Conservation (phyloP, 2,329 filamentous ascomycete genomes). For the Penicillium sp. region DNA sequence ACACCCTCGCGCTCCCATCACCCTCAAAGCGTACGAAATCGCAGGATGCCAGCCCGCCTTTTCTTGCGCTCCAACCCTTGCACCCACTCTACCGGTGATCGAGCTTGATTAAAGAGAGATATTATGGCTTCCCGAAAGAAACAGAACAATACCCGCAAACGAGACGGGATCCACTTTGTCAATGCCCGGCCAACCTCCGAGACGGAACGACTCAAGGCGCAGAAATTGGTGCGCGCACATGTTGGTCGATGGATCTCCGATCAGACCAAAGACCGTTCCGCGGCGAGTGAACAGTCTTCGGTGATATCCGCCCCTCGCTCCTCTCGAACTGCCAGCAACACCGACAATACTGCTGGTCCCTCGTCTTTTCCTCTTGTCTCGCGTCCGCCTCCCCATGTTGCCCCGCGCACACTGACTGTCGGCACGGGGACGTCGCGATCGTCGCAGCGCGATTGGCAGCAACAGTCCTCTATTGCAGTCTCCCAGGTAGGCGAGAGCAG, state of each 20-base stretch:
- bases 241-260: conserved; percentile 44
- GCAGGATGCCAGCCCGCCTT: conserved; percentile 29
- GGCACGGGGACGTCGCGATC: not conserved
- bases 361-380: conserved; percentile 18
- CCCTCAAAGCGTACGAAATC: conserved; percentile 1
- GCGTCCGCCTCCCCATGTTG: conserved; percentile 7
- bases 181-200: conserved; percentile 40
- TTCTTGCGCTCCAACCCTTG: conserved; percentile 12
- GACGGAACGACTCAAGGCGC: conserved; percentile 32
- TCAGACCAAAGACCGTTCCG: conserved; percentile 37
- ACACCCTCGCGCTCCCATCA: not conserved
- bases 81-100: conserved; percentile 22
- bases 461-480: conserved; percentile 11
- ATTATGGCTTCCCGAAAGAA: conserved; percentile 33
- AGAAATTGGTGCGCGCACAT: conserved; percentile 39
- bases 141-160: conserved; percentile 21
- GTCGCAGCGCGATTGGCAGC: conserved; percentile 1
- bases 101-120: conserved; percentile 7
- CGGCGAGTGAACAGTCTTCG: conserved; percentile 16
- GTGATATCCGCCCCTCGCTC: not conserved
- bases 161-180: conserved; percentile 39
- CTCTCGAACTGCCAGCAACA: not conserved
- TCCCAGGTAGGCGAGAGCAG: conserved; percentile 25
- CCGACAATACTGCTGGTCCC: not conserved
- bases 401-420: not conserved